Evolutionary conservation across 73 alveolate genomes (phyloP).

Genomic region (Paramecium sonneborni): DNA sequence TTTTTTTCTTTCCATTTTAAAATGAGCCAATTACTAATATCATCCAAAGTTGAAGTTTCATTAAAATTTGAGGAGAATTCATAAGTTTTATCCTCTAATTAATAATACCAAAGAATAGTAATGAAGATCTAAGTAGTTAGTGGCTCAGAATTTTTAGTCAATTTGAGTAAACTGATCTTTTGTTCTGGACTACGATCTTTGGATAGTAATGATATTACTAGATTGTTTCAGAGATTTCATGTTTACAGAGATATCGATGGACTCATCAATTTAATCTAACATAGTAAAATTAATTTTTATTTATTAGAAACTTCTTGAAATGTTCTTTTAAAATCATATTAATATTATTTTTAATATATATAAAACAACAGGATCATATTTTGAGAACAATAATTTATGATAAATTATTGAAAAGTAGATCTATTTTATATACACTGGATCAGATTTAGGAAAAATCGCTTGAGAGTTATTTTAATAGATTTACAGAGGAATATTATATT

Average conservation of each 20-base stretch:
- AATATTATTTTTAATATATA: constrained; percentile 37
- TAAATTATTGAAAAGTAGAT: constrained; percentile 2
- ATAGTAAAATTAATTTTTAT: neutral
- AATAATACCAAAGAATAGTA: neutral
- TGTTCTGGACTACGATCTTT: no score
- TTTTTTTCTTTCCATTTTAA: neutral
- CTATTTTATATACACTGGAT: constrained; percentile 63
- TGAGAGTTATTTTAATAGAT: constrained; percentile 40
- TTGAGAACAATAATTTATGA: constrained; percentile 56
- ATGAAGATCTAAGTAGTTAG: neutral
- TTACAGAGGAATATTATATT: neutral
- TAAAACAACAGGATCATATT: constrained; percentile 50
- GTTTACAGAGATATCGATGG: neutral
- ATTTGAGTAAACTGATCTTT: no score
- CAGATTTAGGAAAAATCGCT: constrained; percentile 61
- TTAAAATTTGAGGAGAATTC: neutral
- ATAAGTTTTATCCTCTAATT: neutral
- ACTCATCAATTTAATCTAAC: neutral
- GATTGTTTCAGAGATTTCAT: neutral
- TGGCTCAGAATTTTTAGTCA: no score
- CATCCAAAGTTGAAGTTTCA: neutral
- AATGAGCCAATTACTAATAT: neutral
- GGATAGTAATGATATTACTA: neutral
- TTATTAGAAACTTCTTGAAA: constrained; percentile 44
- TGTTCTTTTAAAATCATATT: constrained; percentile 18